Evolutionary conservation across 2,329 filamentous ascomycete species (phyloP).

Genomic region (Tolypocladium paradoxum): DNA sequence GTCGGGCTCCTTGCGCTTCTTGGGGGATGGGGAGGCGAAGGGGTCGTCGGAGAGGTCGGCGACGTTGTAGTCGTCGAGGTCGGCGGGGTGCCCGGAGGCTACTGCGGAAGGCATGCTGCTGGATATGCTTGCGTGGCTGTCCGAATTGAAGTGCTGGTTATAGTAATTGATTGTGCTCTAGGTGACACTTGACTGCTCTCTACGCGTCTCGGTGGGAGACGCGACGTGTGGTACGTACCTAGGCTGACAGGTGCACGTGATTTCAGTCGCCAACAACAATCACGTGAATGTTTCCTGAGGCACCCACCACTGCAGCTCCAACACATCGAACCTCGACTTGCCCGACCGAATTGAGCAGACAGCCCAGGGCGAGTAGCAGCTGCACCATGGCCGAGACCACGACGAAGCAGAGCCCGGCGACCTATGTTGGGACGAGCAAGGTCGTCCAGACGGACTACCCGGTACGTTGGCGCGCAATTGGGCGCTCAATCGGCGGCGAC

Average conservation of each 20-base stretch:
- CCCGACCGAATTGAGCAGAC: slow-evolving; percentile 12
- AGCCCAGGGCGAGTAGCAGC: slow-evolving; percentile 15
- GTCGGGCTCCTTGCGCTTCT: slow-evolving; percentile 38
- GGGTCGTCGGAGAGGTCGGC: slow-evolving; percentile 39
- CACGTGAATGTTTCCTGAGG: slow-evolving; percentile 23
- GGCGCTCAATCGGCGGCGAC: slow-evolving; percentile 11
- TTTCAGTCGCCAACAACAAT: not conserved
- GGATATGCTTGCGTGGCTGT: not conserved
- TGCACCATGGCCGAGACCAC: slow-evolving; percentile 26
- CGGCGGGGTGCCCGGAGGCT: slow-evolving; percentile 15
- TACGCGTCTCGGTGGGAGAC: slow-evolving; percentile 9
- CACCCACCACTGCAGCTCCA: slow-evolving; percentile 9
- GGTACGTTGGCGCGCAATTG: slow-evolving; percentile 42
- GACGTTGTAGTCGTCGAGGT: slow-evolving; percentile 68
- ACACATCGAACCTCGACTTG: slow-evolving; percentile 10
- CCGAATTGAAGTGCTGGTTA: not conserved
- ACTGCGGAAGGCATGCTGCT: slow-evolving; percentile 13
- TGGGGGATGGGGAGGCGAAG: slow-evolving; percentile 35
- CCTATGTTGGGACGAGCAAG: slow-evolving; percentile 48
- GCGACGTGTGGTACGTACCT: slow-evolving; percentile 1
- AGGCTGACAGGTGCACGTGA: slow-evolving; percentile 3
- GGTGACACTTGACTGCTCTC: not conserved
- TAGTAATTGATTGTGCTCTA: not conserved
- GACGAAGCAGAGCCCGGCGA: slow-evolving; percentile 24
- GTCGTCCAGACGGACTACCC: slow-evolving; percentile 74